Evolutionary conservation across 306 rosid genomes (phyloP), one percentile per base, ranked within the genome.

Genomic region (Leucaena leucocephala): DNA sequence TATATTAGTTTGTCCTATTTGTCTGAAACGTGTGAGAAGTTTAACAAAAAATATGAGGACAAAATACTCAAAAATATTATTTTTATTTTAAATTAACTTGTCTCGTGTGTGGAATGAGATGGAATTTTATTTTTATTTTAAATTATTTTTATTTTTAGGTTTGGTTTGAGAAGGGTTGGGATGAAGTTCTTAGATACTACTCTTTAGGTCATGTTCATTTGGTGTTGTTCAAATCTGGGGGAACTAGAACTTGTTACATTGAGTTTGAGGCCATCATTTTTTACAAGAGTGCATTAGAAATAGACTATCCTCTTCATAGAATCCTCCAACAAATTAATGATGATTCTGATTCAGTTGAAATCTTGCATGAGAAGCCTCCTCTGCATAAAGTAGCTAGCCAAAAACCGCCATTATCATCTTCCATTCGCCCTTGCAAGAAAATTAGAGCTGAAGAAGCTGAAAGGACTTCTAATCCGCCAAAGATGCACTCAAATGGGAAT

Each of bases 251-350:
- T 12, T 78, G 39, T 61, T 10, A 59, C 21, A 27, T 27, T 27
- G 27, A 27, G n/a, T 68, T 78, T 48, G 63, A 21, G 3, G 74
- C 78, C 0, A 76, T 46, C 52, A 61, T 83, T 39, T 74, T 68
- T 61, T 74, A 68, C 69, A 59, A 1, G 8, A 78, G 69, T 50
- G 40, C 55, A 54, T 19, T 74, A 59, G 80, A 83, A 74, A 68
- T 83, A 68, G 54, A 68, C 14, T 83, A 83, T 44, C 73, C 74
- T 78, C 38, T 21, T 15, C 52, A 2, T 34, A 59, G 4, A 68
- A 68, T 43, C 55, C 35, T 67, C 7, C 36, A 22, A 44, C 73
- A 68, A 2, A 44, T 9, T 12, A 43, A 1, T 4, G 54, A 19
- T 68, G 17, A 39, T 67, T 8, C 15, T 40, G 52, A 21, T 44